Base-by-base conservation (phyloP, 176 grass and related monocot genomes). In the Areca catechu region DNA sequence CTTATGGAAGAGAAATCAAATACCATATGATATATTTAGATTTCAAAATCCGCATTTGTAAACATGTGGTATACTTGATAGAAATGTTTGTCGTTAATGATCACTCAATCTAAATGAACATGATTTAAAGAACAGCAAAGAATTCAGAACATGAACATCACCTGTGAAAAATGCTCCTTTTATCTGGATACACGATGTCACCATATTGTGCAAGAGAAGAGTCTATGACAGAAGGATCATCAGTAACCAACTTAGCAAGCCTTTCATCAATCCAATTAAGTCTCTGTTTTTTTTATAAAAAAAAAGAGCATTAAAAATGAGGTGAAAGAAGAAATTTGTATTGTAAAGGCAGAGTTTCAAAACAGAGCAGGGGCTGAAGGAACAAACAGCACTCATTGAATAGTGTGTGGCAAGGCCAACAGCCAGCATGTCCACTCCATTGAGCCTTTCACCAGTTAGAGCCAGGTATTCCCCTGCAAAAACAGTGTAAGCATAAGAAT, bases 171-270 rank as follows among this genome's bases (percentile, higher is more conserved):
- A 98, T 98, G 73, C 87, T 85, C 21, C 60, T 68, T 60, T 88
- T 88, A 75, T 83, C 81, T 69, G 93, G 93, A 74, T 98, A 92
- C 68, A 85, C 81, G 69, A 98, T 29, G 62, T 88, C 84, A 34
- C 93, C 87, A 50, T 92, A 98, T 80, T 91, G 75, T 75, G 93
- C 67, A 60, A 98, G 93, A 64, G 93, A 77, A 52, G 66, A 61
- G 74, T 98, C 93, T 77, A 98, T 88, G 71, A 91, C 84, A 53
- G 93, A 98, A 55, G 93, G 93, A 75, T 98, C 93, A 77, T 98
- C 93, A 49, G 87, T 98, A 55, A 88, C 72, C 76, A 98, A 69
- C 63, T 77, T 98, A 48, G 83, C 57, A 53, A 98, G 87, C 19
- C 87, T 76, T 20, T 92, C 83, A 43, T 98, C 93, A 50, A 98